Evolutionary conservation across 2,329 filamentous ascomycete species (phyloP).

Genomic region (Aspergillus fructus): DNA sequence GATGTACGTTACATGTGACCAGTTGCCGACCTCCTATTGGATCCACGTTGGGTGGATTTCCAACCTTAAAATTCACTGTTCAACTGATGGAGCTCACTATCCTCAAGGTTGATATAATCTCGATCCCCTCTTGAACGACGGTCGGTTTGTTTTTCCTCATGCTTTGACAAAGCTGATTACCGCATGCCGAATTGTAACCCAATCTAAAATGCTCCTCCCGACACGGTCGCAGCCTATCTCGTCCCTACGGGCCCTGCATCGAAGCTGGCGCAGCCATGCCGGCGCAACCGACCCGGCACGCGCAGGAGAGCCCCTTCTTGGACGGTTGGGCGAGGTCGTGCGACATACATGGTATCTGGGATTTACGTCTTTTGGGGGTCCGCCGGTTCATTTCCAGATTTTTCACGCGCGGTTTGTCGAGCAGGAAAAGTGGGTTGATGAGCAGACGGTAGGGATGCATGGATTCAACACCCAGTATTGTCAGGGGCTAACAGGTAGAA

Average conservation of each 20-base stretch:
- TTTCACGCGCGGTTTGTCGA: constrained; percentile 62
- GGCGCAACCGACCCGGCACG: neutral
- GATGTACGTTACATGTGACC: no score
- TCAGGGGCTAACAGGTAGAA: constrained; percentile 26
- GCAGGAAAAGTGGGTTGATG: constrained; percentile 64
- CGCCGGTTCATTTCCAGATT: constrained; percentile 69
- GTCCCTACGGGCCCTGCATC: neutral
- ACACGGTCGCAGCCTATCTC: neutral
- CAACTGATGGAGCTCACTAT: no score
- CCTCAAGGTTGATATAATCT: no score
- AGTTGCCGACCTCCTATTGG: no score
- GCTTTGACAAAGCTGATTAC: no score
- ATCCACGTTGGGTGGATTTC: no score
- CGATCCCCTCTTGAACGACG: no score
- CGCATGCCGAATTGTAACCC: no score
- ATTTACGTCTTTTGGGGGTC: constrained; percentile 65
- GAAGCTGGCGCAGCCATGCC: neutral
- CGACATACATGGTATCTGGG: constrained; percentile 59
- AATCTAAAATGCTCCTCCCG: neutral
- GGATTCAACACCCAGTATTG: neutral
- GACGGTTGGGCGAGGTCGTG: constrained; percentile 36
- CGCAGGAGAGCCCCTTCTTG: constrained; percentile 8
- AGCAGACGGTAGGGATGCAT: constrained; percentile 54
- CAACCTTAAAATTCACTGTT: no score
- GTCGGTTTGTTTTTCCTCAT: no score